phyloP scores from a whole-genome alignment of 169 alveolate species.

The Eimeria zaria region DNA sequence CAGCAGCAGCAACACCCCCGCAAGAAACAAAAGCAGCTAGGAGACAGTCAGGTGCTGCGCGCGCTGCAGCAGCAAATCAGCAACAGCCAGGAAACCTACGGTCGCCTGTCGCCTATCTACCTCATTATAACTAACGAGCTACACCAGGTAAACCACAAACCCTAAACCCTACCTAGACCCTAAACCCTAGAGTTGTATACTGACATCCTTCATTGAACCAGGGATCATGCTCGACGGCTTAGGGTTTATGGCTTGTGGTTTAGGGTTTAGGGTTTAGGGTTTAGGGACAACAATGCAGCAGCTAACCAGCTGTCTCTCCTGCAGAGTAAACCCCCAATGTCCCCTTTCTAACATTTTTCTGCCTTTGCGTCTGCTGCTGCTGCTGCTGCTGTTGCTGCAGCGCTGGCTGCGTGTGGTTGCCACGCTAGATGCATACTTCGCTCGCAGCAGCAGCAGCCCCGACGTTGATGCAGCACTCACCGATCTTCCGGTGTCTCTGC shows the following conservation, averaged over 20 bases:
- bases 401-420: conserved; percentile 73
- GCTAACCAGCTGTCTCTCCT: neutral
- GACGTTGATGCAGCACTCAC: conserved; percentile 43
- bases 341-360: neutral
- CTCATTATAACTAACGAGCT: conserved; percentile 47
- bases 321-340: neutral
- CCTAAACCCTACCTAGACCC: conserved; percentile 39
- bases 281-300: neutral
- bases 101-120: conserved; percentile 22
- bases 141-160: conserved; percentile 52
- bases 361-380: neutral
- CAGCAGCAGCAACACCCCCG: conserved; percentile 32
- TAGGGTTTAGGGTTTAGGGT: conserved; percentile 25
- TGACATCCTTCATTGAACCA: too few relatives aligned
- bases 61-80: conserved; percentile 78
- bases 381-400: conserved; percentile 49
- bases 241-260: neutral
- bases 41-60: conserved; percentile 47
- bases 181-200: too few relatives aligned
- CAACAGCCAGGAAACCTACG: conserved; percentile 47
- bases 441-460: conserved; percentile 53
- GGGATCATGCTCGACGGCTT: neutral
- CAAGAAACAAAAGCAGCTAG: conserved; percentile 34
- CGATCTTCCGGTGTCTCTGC: conserved; percentile 52
- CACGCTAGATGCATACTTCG: conserved; percentile 66